Base-by-base conservation (phyloP, 2,329 filamentous ascomycete species). In the Phyllosticta capitalensis region DNA sequence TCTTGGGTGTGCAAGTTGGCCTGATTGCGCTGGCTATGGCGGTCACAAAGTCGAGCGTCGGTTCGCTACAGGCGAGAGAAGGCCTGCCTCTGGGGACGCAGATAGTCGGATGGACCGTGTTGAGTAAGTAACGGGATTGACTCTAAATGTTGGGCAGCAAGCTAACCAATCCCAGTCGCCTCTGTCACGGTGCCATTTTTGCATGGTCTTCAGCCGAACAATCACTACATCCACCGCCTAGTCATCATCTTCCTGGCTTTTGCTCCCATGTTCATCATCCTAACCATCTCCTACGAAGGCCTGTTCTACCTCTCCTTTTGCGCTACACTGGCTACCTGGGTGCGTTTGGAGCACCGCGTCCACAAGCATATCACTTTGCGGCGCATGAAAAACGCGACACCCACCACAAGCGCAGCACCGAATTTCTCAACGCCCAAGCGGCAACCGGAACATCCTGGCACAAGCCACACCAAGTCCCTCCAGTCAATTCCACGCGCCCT, bases 281-380 rank as follows among this genome's bases (percentile, higher is more conserved):
- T 99, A 55, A 95, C 92, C 7, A 96, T 97, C 66, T 96, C 92
- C 0, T 99, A 95, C 75, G 94, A 99, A 73, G 92, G 92, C 0
- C 80, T 99, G 1, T 99, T 99, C 73, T 99, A 97, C 74, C 84
- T 96, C 61, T 85, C 87, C 10, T 99, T 96, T 74, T 61, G 86
- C 68, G 78, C 88, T 58, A 89, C 87, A 21, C 77, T 99, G 5
- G 80, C 96, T 56, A 85, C 86, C 59, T 99, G 94, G 94, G 89
- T 96, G 33, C 85, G 86, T n/a, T 80, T 99, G 1, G 94, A 99
- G 72, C 88, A 95, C 70, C 84, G 83, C 59, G 83, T 92, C 54
- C 85, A 87, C 68, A 69, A 74, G 19, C 79, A 72, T 67, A 55
- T 65, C 19, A 53, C 53, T 19, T 45, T 26, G 45, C 12, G 7